phyloP scores from a whole-genome alignment of 2,329 filamentous ascomycete species.

The Blastomyces silverae region DNA sequence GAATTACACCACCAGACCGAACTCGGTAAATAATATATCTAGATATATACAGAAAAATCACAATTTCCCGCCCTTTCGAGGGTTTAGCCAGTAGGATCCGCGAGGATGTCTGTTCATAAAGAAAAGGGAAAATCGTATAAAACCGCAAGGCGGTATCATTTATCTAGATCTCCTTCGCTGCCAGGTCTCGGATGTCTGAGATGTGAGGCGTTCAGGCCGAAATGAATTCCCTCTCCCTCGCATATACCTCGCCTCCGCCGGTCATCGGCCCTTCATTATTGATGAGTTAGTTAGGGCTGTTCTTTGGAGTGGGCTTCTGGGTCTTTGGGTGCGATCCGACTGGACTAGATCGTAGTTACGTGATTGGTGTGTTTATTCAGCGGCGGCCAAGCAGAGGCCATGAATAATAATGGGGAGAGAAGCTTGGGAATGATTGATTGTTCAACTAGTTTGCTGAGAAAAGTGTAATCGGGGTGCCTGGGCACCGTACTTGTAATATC shows the following conservation, averaged over 20 bases:
- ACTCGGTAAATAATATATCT: background rate
- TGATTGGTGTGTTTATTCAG: background rate
- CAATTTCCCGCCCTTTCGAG: background rate
- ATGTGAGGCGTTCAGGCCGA: slow-evolving; percentile 22
- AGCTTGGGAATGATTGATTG: background rate
- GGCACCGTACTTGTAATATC: background rate
- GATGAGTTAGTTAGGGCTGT: background rate
- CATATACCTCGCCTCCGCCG: background rate
- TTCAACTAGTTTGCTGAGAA: background rate
- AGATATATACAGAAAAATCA: background rate
- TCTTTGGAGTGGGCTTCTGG: background rate
- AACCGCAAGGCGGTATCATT: background rate
- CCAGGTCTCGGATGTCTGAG: slow-evolving; percentile 15
- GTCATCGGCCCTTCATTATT: slow-evolving; percentile 8
- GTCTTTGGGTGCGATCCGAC: slow-evolving; percentile 7
- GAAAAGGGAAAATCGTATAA: background rate
- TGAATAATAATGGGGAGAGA: background rate
- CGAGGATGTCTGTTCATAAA: background rate
- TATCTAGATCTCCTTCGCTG: background rate
- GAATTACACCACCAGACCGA: background rate
- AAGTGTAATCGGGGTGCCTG: background rate
- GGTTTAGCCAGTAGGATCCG: background rate
- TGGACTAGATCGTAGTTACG: background rate
- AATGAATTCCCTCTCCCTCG: background rate
- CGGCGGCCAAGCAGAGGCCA: no score